Percentiles rank a stretch among this genome's conserved stretches.
Conservation (phyloP, 1,139 yeast genomes). For the Arxiozyma telluris region DNA sequence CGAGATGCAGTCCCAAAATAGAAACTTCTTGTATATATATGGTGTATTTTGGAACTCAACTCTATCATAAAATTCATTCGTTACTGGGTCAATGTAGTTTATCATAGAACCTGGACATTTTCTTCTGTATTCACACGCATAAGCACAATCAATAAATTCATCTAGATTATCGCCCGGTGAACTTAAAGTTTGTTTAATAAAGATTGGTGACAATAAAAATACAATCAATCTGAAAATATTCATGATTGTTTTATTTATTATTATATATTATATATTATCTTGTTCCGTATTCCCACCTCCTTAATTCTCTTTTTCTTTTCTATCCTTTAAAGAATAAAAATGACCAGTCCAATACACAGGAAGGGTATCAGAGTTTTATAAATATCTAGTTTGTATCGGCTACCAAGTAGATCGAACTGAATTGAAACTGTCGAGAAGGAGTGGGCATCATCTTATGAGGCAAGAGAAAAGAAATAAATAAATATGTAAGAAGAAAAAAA, state of each 20-base stretch:
- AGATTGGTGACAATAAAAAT: neutral
- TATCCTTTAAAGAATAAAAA: neutral
- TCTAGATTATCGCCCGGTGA: constrained; percentile 75
- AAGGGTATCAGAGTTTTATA: neutral
- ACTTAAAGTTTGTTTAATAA: constrained; percentile 27
- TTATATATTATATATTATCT: neutral
- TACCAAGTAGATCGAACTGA: neutral
- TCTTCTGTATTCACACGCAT: constrained; percentile 42
- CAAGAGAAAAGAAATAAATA: too few species aligned
- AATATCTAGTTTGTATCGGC: neutral
- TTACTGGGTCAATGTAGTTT: constrained; percentile 12
- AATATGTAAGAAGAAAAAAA: neutral
- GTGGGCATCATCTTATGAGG: neutral
- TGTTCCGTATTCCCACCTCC: neutral
- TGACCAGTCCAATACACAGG: neutral
- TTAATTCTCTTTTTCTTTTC: neutral
- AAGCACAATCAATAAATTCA: constrained; percentile 57
- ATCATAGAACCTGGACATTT: constrained; percentile 30
- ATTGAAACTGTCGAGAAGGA: neutral
- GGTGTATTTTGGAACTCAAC: constrained; percentile 29
- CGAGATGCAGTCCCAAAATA: constrained; percentile 71
- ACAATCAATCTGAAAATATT: neutral
- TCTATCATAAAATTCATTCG: constrained; percentile 27
- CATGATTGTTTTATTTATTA: neutral
- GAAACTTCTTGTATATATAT: constrained; percentile 31